Percentiles rank a stretch among this genome's conserved stretches.
These are phyloP conservation scores for Chlorella variabilis DNA, from an alignment of 163 green algal genomes.

Conservation along the genomic window DNA sequence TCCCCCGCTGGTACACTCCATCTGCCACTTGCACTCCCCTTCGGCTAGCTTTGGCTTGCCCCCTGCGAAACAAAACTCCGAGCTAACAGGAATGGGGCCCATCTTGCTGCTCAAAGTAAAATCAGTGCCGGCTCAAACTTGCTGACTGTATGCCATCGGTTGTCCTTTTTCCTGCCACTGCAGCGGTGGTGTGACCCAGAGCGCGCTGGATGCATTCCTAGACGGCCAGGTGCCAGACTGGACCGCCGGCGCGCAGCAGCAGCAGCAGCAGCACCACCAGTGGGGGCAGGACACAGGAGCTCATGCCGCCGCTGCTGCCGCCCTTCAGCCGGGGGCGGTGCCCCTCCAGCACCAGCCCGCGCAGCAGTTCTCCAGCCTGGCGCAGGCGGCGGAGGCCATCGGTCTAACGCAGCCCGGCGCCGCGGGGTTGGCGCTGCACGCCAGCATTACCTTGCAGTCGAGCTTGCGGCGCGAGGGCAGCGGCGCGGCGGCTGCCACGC, in stretches of 20 bases:
- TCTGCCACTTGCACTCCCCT: too few species aligned
- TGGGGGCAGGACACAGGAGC: too few species aligned
- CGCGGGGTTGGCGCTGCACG: not conserved
- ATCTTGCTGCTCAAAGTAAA: too few species aligned
- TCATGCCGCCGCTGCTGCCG: too few species aligned
- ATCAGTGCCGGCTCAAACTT: too few species aligned
- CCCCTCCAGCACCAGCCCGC: not conserved
- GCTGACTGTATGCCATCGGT: too few species aligned
- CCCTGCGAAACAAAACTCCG: too few species aligned
- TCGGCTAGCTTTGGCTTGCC: too few species aligned
- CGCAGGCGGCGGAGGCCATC: not conserved
- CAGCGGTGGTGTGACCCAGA: not conserved
- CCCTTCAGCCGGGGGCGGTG: too few species aligned
- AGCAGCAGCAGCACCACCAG: not conserved
- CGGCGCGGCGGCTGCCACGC: too few species aligned
- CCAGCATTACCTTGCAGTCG: not conserved
- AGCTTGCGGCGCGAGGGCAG: not conserved
- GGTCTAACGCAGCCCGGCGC: not conserved
- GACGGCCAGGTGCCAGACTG: not conserved
- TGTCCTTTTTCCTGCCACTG: not conserved
- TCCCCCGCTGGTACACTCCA: too few species aligned
- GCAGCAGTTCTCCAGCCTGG: not conserved
- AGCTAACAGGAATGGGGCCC: too few species aligned
- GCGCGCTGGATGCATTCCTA: not conserved
- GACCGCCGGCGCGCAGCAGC: not conserved